phyloP scores from a whole-genome alignment of 208 protist species.

The Wallacemonas sp. region DNA sequence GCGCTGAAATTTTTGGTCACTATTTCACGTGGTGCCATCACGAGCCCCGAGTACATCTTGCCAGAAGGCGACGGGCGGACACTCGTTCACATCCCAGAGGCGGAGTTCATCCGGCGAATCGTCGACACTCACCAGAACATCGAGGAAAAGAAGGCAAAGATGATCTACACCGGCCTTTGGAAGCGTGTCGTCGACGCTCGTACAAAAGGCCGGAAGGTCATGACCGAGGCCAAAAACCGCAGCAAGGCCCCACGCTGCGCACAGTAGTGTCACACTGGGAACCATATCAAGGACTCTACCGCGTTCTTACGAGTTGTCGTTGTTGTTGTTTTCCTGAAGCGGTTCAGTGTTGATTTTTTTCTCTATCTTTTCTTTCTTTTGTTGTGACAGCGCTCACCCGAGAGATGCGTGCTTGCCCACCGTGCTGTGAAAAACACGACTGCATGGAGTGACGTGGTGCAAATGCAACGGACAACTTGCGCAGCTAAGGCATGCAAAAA shows the following conservation, averaged over 20 bases:
- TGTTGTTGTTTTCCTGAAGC: background rate
- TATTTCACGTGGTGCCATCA: constrained; percentile 57
- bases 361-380: constrained; percentile 14
- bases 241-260: constrained; percentile 63
- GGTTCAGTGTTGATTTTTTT: constrained; percentile 1
- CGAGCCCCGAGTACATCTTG: constrained; percentile 69
- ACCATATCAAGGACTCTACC: too few relatives aligned
- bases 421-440: background rate
- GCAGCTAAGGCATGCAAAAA: too few relatives aligned
- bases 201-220: constrained; percentile 85
- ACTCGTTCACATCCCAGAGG: constrained; percentile 88
- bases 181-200: constrained; percentile 84
- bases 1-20: constrained; percentile 67
- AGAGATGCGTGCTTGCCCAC: constrained; percentile 1
- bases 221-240: constrained; percentile 72
- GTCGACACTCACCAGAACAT: constrained; percentile 69
- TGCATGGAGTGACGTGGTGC: too few relatives aligned
- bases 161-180: constrained; percentile 87
- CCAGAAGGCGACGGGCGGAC: constrained; percentile 87
- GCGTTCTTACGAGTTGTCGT: too few relatives aligned
- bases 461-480: too few relatives aligned
- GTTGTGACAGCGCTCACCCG: too few relatives aligned
- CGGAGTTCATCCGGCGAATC: constrained; percentile 80
- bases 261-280: constrained; percentile 35
- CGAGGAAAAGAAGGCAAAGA: constrained; percentile 80